Conservation (phyloP, 208 protist species). For the Trypanosoma cruzi region DNA sequence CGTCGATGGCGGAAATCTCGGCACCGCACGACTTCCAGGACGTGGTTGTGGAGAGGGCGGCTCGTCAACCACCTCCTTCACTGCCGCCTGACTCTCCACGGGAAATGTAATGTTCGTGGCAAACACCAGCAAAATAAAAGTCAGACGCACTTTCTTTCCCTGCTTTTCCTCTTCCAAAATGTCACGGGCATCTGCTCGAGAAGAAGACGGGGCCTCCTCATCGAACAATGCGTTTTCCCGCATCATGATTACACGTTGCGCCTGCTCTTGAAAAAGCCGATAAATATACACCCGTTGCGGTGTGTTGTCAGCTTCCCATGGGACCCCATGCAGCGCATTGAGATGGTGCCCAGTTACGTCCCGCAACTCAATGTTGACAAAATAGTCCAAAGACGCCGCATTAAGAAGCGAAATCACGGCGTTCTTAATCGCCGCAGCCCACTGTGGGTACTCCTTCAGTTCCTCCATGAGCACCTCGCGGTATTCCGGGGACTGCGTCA, state of each 20-base stretch:
- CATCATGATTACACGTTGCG: not conserved
- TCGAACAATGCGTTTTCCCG: not conserved
- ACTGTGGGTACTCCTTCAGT: slow-evolving; percentile 15
- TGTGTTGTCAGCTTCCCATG: slow-evolving; percentile 21
- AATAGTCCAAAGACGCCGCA: slow-evolving; percentile 28
- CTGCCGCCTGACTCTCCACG: slow-evolving; percentile 7
- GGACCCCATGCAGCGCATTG: slow-evolving; percentile 23
- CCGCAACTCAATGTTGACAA: slow-evolving; percentile 26
- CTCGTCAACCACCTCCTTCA: not conserved
- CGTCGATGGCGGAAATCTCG: not conserved
- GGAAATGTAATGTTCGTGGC: slow-evolving; percentile 25
- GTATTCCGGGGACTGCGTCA: slow-evolving; percentile 12
- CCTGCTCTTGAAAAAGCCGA: slow-evolving; percentile 13
- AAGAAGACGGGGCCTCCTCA: not conserved
- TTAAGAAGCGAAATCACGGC: slow-evolving; percentile 22
- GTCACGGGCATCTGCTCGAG: not conserved
- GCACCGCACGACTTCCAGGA: not conserved
- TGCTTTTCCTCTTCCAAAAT: not conserved
- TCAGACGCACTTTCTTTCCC: slow-evolving; percentile 19
- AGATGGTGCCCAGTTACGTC: slow-evolving; percentile 32
- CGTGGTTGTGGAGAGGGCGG: not conserved
- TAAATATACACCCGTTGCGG: slow-evolving; percentile 15
- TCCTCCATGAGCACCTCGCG: slow-evolving; percentile 13
- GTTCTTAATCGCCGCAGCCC: slow-evolving; percentile 22
- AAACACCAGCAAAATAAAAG: slow-evolving; percentile 24